Evolutionary conservation across 768 basidiomycete species (phyloP).

Genomic region (Naganishia onofrii): DNA sequence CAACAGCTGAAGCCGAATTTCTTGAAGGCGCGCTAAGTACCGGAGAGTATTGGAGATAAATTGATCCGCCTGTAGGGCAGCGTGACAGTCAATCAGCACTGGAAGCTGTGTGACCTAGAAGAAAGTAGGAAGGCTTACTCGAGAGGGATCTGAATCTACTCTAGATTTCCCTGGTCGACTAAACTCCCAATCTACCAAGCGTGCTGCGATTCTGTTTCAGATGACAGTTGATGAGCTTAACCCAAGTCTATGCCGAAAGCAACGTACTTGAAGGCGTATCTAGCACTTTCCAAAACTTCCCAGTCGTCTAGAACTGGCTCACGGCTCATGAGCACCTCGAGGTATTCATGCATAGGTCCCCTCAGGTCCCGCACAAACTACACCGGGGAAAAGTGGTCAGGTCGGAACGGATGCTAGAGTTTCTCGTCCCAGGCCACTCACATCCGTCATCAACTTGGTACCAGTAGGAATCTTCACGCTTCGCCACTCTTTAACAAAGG

Average conservation of each 20-base stretch:
- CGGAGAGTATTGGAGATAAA: conserved; percentile 30
- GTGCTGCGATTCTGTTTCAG: conserved; percentile 24
- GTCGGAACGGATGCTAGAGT: not conserved
- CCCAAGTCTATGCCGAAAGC: not conserved
- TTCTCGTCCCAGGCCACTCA: not conserved
- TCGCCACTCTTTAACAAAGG: conserved; percentile 49
- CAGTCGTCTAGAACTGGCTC: conserved; percentile 32
- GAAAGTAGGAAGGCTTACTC: conserved; percentile 4
- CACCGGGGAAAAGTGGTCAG: not conserved
- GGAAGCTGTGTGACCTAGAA: not conserved
- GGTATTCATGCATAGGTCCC: conserved; percentile 29
- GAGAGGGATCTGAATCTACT: conserved; percentile 25
- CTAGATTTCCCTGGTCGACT: conserved; percentile 27
- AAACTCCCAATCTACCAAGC: conserved; percentile 34
- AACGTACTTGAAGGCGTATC: conserved; percentile 33
- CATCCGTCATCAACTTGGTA: conserved; percentile 42
- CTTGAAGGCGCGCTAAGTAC: conserved; percentile 30
- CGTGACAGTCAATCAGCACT: not conserved
- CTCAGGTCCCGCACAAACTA: conserved; percentile 29
- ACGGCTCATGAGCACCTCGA: conserved; percentile 27
- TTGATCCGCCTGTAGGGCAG: conserved; percentile 14
- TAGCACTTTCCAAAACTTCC: conserved; percentile 31
- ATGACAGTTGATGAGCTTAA: not conserved
- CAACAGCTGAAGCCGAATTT: conserved; percentile 31
- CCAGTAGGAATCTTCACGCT: conserved; percentile 47